A percentile compares a stretch with the other conserved stretches of the same genome.
phyloP scores from a whole-genome alignment of 768 basidiomycete genomes.

The Candolleomyces eurysporus region DNA sequence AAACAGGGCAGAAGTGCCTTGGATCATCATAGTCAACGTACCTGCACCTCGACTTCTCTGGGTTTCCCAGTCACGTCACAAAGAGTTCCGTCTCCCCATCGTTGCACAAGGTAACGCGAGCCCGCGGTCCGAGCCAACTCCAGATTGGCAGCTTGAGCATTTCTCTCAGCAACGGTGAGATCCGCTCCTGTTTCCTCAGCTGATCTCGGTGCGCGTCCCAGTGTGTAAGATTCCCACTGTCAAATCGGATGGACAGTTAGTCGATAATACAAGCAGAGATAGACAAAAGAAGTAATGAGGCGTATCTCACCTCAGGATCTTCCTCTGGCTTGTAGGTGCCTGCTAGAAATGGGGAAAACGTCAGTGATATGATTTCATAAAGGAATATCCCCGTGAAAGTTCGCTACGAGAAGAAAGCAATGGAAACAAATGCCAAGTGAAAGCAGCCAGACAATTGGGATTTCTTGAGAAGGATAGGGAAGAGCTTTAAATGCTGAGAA shows the following conservation, averaged over 20 bases:
- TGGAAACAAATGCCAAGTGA: slow-evolving; percentile 16
- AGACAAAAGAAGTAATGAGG: slow-evolving; percentile 18
- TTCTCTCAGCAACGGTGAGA: slow-evolving; percentile 62
- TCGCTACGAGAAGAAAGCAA: slow-evolving; percentile 6
- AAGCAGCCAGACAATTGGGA: slow-evolving; percentile 3
- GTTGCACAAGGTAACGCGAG: slow-evolving; percentile 88
- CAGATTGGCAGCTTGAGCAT: slow-evolving; percentile 64
- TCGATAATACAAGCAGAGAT: slow-evolving; percentile 19
- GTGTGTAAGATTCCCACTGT: slow-evolving; percentile 77
- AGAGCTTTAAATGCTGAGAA: slow-evolving; percentile 14
- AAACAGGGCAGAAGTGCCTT: slow-evolving; percentile 10
- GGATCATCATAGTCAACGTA: slow-evolving; percentile 28
- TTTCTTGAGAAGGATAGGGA: slow-evolving; percentile 18
- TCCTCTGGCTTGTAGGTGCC: slow-evolving; percentile 79
- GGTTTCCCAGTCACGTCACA: slow-evolving; percentile 90
- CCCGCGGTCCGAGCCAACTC: slow-evolving; percentile 76
- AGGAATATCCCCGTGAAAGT: slow-evolving; percentile 5
- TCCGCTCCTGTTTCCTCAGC: slow-evolving; percentile 60
- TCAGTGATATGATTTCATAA: slow-evolving; percentile 17
- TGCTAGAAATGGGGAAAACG: slow-evolving; percentile 27
- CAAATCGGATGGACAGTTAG: slow-evolving; percentile 18
- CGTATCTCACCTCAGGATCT: slow-evolving; percentile 69
- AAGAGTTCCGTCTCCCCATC: slow-evolving; percentile 86
- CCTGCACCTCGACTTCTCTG: slow-evolving; percentile 95
- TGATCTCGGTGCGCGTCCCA: slow-evolving; percentile 62